Conservation (phyloP, 192 early-diverging fungal genomes). For the Martensiomyces pterosporus region DNA sequence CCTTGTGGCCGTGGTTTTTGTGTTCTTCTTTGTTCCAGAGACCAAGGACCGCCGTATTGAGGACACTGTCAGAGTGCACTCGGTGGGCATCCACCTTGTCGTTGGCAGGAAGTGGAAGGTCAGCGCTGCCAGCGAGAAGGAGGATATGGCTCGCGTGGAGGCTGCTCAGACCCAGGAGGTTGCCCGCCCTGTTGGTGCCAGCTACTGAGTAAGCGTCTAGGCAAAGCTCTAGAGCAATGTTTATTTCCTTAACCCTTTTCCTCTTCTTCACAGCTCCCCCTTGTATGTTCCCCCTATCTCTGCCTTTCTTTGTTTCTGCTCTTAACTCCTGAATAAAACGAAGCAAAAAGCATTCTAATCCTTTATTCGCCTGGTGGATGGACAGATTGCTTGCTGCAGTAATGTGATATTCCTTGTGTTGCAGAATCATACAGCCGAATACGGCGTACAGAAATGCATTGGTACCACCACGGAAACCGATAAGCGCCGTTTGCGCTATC, state of each 20-base stretch:
- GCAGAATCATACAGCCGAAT: too few species aligned
- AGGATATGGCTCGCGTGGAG: background rate
- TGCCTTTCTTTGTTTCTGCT: too few species aligned
- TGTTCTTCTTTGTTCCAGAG: conserved; percentile 73
- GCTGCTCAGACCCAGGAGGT: background rate
- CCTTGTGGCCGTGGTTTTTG: conserved; percentile 61
- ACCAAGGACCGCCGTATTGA: conserved; percentile 76
- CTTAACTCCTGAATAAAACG: background rate
- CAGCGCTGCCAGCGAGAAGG: conserved; percentile 19
- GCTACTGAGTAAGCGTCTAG: background rate
- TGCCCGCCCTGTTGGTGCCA: background rate
- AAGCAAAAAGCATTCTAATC: background rate
- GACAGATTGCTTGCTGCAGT: too few species aligned
- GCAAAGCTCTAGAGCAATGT: background rate
- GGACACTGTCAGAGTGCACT: conserved; percentile 52
- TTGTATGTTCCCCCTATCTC: too few species aligned
- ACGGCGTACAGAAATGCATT: too few species aligned
- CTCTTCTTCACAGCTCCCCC: too few species aligned
- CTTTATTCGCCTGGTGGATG: too few species aligned
- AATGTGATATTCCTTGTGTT: too few species aligned
- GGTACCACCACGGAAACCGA: too few species aligned
- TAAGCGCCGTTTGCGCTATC: background rate
- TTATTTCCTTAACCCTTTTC: too few species aligned
- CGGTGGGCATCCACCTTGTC: conserved; percentile 44
- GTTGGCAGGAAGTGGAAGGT: conserved; percentile 49